Conservation (phyloP, 176 grass and related monocot species). For the Oryza brachyantha region DNA sequence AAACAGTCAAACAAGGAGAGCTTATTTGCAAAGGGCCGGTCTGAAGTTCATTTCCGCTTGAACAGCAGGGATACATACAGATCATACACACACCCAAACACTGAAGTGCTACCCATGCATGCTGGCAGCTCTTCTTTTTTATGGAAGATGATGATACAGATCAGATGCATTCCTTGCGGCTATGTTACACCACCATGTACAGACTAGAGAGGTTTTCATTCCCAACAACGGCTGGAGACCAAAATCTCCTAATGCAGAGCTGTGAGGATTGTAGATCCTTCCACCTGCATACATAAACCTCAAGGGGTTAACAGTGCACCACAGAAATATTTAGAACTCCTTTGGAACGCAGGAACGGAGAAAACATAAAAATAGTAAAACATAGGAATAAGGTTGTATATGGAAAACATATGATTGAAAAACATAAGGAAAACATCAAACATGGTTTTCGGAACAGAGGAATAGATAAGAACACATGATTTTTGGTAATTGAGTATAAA, state of each 20-base stretch:
- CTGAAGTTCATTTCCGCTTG: conserved; percentile 6
- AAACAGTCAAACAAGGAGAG: background rate
- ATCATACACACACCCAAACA: conserved; percentile 12
- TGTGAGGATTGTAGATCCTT: conserved; percentile 61
- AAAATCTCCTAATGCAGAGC: conserved; percentile 44
- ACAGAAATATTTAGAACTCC: no score
- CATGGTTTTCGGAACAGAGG: no score
- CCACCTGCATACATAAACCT: conserved; percentile 47
- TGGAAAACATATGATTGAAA: no score
- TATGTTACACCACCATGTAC: conserved; percentile 53
- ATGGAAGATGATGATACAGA: conserved; percentile 34
- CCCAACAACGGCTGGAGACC: conserved; percentile 10
- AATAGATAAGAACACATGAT: no score
- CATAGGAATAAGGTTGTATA: no score
- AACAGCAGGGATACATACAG: conserved; percentile 22
- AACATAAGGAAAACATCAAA: no score
- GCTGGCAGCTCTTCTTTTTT: background rate
- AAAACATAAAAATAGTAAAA: no score
- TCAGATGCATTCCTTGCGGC: conserved; percentile 17
- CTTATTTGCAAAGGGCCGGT: conserved; percentile 1
- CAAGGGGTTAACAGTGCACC: background rate
- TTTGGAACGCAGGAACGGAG: no score
- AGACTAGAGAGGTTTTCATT: conserved; percentile 18
- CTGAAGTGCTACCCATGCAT: background rate
- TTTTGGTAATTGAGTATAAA: no score